A percentile compares a stretch with the other conserved stretches of the same genome.
Conservation (phyloP, 208 protist genomes). For the Herpetomonas muscarum region DNA sequence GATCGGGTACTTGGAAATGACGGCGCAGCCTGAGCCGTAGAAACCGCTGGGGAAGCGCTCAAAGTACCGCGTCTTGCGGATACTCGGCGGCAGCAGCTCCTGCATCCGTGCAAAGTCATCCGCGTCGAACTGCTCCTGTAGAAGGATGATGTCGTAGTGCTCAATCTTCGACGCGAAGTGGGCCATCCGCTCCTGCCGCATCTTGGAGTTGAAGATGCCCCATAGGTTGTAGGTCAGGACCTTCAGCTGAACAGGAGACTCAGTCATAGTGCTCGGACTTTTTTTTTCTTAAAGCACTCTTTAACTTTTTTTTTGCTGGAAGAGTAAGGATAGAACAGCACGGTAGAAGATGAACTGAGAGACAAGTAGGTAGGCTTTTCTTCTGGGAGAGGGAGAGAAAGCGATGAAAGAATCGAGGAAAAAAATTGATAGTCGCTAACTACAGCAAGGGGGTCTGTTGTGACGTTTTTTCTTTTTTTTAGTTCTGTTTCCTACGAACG, state of each 20-base stretch:
- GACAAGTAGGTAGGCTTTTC: too few species aligned
- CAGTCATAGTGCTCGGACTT: too few species aligned
- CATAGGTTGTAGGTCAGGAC: conserved; percentile 86
- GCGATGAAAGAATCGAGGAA: too few species aligned
- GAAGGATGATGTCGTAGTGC: conserved; percentile 77
- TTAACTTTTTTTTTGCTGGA: too few species aligned
- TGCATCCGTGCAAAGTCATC: conserved; percentile 73
- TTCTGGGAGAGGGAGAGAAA: too few species aligned
- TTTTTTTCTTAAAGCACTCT: too few species aligned
- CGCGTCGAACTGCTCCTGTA: conserved; percentile 83
- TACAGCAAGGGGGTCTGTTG: too few species aligned
- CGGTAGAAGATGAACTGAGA: too few species aligned
- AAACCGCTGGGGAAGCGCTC: conserved; percentile 77
- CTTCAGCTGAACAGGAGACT: conserved; percentile 25
- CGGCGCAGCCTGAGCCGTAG: conserved; percentile 80
- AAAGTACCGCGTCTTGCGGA: conserved; percentile 56
- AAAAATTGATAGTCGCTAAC: too few species aligned
- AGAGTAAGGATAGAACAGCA: too few species aligned
- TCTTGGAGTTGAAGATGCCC: conserved; percentile 90
- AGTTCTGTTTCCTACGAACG: too few species aligned
- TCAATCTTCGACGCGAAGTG: conserved; percentile 73
- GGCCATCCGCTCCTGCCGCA: conserved; percentile 65
- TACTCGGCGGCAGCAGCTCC: conserved; percentile 21
- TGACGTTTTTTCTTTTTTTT: too few species aligned
- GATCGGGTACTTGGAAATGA: conserved; percentile 83